Percentiles rank a stretch among this genome's conserved stretches.
Conservation (phyloP, 2,329 filamentous ascomycete genomes). For the Orbilia brochopaga region DNA sequence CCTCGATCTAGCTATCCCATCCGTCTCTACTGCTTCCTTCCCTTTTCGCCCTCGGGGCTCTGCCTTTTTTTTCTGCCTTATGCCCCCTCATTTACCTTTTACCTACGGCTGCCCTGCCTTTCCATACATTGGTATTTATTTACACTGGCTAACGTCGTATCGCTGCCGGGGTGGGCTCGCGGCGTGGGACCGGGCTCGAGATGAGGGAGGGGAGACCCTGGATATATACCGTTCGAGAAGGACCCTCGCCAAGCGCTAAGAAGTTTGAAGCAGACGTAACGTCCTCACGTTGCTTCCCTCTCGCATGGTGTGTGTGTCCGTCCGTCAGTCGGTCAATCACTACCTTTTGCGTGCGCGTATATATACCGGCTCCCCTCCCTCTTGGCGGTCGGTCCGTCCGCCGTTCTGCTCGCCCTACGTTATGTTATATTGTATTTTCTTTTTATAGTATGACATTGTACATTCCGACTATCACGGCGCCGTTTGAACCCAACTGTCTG, state of each 20-base stretch:
- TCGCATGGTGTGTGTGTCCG: too few species aligned
- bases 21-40: constrained; percentile 2
- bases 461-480: constrained; percentile 42
- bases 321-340: not conserved
- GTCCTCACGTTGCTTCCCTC: too few species aligned
- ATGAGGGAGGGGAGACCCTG: constrained; percentile 31
- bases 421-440: constrained; percentile 23
- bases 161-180: constrained; percentile 24
- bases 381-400: constrained; percentile 18
- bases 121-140: not conserved
- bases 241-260: constrained; percentile 17
- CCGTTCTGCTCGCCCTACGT: constrained; percentile 13
- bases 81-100: constrained; percentile 9
- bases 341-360: constrained; percentile 31
- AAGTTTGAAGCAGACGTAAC: too few species aligned
- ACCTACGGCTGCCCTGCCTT: constrained; percentile 18
- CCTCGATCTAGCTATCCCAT: constrained; percentile 4
- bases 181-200: constrained; percentile 10
- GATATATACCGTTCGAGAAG: constrained; percentile 41
- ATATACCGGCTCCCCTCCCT: constrained; percentile 25
- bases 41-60: not conserved
- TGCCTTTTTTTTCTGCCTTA: constrained; percentile 8
- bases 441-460: constrained; percentile 50
- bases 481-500: constrained; percentile 45
- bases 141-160: constrained; percentile 27